Evolutionary conservation across 2,329 filamentous ascomycete species (phyloP), one percentile per base, ranked within the genome.

Genomic region (Pestalotiopsis fici): DNA sequence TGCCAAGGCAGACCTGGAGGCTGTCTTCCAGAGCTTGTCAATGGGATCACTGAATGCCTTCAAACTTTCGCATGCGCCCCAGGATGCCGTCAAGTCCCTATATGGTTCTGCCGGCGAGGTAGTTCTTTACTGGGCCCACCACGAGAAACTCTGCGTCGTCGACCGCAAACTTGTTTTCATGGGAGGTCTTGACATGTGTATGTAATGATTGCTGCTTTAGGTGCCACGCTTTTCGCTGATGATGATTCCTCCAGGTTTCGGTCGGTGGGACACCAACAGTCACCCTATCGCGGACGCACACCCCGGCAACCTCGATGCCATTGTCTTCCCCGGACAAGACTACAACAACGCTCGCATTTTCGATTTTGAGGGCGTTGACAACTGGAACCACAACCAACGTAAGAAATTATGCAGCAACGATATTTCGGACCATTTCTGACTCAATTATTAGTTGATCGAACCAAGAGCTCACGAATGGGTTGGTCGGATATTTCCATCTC

Each of bases 81-180:
- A 85, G 27, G 92, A 96, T 74, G 87, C 91, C 1, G 76, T 97
- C 61, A 93, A 94, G 76, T 88, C 90, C 0, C 80, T 97, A 1
- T 97, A 97, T 75, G 95, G 95, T 65, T 91, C 93, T 62, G 89
- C 89, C 39, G 92, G 94, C 37, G 94, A 92, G 71, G 88, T 94
- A 1, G 91, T 97, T 12, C 82, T 97, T 1, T 97, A 93, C 80
- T 97, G 94, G 94, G 93, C 96, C 0, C 96, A 99, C 74, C 94
- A 97, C 73, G 94, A 98, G 81, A 98, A 98, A 80, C 86, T 97
- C 0, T 93, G 93, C 72, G 77, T 97, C 2, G 82, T 98, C 18
- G 94, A 98, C 77, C 88, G 91, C n/a, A 84, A 85, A 11, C 83
- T 91, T 66, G 94, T 91, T 2, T 97, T 98, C 76, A 97, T 97